Conservation (phyloP, 2,329 filamentous ascomycete species). For the Hirsutella thompsonii region DNA sequence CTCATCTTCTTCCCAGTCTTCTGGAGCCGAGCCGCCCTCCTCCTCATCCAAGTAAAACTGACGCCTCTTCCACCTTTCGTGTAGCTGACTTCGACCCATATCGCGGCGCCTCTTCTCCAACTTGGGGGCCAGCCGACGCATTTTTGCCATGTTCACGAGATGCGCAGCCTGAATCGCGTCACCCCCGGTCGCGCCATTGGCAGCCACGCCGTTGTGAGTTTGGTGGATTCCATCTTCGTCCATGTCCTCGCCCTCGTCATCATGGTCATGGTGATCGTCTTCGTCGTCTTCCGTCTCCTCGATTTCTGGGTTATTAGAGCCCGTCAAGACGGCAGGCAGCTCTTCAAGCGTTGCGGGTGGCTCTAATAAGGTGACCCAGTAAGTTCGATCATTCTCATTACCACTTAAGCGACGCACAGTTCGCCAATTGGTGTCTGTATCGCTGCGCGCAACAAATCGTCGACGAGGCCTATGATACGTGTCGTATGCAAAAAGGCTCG, state of each 20-base stretch:
- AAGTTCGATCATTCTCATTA: slow-evolving; percentile 22
- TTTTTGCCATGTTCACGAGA: slow-evolving; percentile 19
- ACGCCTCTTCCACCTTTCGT: slow-evolving; percentile 63
- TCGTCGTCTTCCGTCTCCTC: slow-evolving; percentile 13
- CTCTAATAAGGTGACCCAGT: slow-evolving; percentile 30
- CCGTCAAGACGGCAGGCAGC: slow-evolving; percentile 25
- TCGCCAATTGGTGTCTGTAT: slow-evolving; percentile 22
- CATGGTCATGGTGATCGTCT: slow-evolving; percentile 13
- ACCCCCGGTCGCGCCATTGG: slow-evolving; percentile 15
- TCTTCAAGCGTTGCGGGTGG: slow-evolving; percentile 31
- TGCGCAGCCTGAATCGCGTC: slow-evolving; percentile 26
- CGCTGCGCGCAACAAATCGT: slow-evolving; percentile 15
- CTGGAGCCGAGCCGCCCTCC: slow-evolving; percentile 56
- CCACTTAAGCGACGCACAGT: slow-evolving; percentile 17
- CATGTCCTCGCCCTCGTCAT: slow-evolving; percentile 8
- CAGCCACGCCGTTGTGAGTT: not conserved
- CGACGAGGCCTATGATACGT: slow-evolving; percentile 15
- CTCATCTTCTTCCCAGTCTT: slow-evolving; percentile 49
- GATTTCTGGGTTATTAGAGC: slow-evolving; percentile 13
- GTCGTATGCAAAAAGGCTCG: slow-evolving; percentile 32
- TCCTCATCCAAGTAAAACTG: slow-evolving; percentile 80
- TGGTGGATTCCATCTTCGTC: no score
- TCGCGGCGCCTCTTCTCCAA: slow-evolving; percentile 26
- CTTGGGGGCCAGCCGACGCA: slow-evolving; percentile 21
- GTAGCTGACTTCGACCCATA: slow-evolving; percentile 39